Conservation (phyloP, 2,329 filamentous ascomycete species). For the Alternaria dauci region DNA sequence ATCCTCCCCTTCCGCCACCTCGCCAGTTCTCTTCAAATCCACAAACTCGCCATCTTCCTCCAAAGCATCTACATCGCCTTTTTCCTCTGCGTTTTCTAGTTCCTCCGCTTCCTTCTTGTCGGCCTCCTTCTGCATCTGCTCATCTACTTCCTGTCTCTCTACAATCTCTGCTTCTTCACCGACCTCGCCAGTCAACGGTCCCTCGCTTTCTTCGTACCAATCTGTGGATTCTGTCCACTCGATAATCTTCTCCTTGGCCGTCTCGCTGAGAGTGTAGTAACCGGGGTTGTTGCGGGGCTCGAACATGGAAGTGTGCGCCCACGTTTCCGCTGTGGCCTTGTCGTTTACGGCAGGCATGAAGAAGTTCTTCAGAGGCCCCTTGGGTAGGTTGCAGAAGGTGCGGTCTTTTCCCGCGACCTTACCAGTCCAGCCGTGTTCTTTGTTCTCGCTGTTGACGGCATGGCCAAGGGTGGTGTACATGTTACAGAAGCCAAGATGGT, state of each 20-base stretch:
- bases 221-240: constrained; percentile 68
- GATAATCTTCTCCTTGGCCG: constrained; percentile 71
- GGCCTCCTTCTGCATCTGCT: constrained; percentile 32
- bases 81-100: background rate
- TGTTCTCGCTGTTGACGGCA: constrained; percentile 63
- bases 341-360: constrained; percentile 71
- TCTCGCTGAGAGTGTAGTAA: constrained; percentile 71
- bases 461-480: constrained; percentile 85
- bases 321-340: constrained; percentile 77
- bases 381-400: constrained; percentile 81
- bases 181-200: constrained; percentile 32
- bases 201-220: constrained; percentile 68
- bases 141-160: constrained; percentile 34
- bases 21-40: constrained; percentile 22
- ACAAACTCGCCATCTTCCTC: constrained; percentile 26
- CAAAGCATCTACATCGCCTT: constrained; percentile 9
- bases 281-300: constrained; percentile 75
- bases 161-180: constrained; percentile 47
- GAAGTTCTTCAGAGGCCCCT: constrained; percentile 42
- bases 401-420: constrained; percentile 73
- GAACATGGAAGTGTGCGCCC: constrained; percentile 85
- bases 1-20: constrained; percentile 14
- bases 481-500: constrained; percentile 81
- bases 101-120: constrained; percentile 19
- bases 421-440: constrained; percentile 54